Evolutionary conservation across 1,284 basidiomycete species (phyloP), one percentile per base, ranked within the genome.

Genomic region (Ustilago esculenta): DNA sequence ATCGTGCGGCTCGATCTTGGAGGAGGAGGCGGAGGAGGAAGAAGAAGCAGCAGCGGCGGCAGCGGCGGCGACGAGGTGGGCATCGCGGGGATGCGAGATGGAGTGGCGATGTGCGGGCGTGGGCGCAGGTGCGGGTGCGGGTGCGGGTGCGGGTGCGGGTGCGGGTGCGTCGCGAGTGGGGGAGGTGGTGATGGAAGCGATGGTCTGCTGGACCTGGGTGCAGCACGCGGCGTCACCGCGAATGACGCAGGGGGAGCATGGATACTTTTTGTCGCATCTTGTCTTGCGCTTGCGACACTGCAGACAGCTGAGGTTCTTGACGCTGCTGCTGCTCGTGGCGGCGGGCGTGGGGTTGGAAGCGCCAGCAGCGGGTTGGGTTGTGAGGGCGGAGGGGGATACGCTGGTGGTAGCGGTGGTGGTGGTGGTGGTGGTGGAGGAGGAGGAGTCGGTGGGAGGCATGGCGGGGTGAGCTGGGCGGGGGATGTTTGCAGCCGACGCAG

Each of bases 271-370:
- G 29, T 68, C 65, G 21, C 65, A 68, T 54, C 65, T 46, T 10
- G 65, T 68, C 43, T 68, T 68, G 58, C 65, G 65, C 25, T 58
- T 68, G 42, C 65, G 65, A 46, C 65, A 68, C 43, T 68, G 58
- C 15, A 68, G 46, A 35, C 65, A 68, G 47, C 65, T 68, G 44
- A 68, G 65, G 21, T 61, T 68, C 40, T 68, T 68, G 49, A 61
- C 54, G 58, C 53, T 61, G 50, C 65, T 68, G 45, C 33, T 52
- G 8, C 32, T 41, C 12, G 21, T 32, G 9, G 44, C 6, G 32
- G 27, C n/a, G 27, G 35, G n/a, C n/a, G n/a, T n/a, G n/a, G n/a
- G n/a, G n/a, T n/a, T n/a, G n/a, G 40, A 36, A 10, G 55, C 18
- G 27, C 34, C 41, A 15, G 46, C 23, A 35, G 36, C 29, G 25